phyloP scores from a whole-genome alignment of 352 stramenopile species.

The Phytophthora sp. region DNA sequence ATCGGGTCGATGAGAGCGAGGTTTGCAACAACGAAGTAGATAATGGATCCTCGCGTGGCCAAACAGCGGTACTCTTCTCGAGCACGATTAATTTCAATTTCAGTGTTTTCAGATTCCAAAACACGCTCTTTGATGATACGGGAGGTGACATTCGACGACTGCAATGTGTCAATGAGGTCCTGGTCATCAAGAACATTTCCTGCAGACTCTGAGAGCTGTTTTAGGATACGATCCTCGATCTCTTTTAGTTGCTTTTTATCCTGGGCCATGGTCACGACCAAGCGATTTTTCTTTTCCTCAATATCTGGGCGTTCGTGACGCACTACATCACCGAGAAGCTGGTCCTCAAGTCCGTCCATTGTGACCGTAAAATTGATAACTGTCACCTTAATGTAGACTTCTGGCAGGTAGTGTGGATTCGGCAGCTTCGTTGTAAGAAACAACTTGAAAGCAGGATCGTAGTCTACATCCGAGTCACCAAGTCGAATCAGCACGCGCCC shows the following conservation, averaged over 20 bases:
- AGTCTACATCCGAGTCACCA: constrained; percentile 94
- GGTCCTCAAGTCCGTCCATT: constrained; percentile 93
- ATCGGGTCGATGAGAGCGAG: constrained; percentile 93
- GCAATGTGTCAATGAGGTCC: constrained; percentile 85
- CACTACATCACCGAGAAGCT: constrained; percentile 94
- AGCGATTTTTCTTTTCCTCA: constrained; percentile 93
- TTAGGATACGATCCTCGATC: constrained; percentile 93
- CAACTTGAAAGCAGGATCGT: constrained; percentile 91
- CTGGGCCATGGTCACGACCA: constrained; percentile 93
- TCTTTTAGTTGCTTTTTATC: constrained; percentile 94
- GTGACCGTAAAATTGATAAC: constrained; percentile 97
- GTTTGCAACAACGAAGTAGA: constrained; percentile 96
- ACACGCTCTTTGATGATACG: constrained; percentile 91
- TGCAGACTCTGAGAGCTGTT: constrained; percentile 90
- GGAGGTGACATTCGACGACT: constrained; percentile 87
- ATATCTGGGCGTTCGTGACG: constrained; percentile 92
- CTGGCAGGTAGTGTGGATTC: constrained; percentile 94
- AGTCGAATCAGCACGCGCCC: constrained; percentile 89
- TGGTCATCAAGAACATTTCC: constrained; percentile 95
- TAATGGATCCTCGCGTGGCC: constrained; percentile 91
- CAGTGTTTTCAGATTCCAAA: constrained; percentile 89
- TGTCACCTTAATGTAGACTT: constrained; percentile 97
- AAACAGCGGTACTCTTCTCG: constrained; percentile 92
- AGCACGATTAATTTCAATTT: constrained; percentile 91
- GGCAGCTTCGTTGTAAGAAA: constrained; percentile 94